Evolutionary conservation across 345 rosid genomes (phyloP).

Genomic region (Rhizophora mangle): DNA sequence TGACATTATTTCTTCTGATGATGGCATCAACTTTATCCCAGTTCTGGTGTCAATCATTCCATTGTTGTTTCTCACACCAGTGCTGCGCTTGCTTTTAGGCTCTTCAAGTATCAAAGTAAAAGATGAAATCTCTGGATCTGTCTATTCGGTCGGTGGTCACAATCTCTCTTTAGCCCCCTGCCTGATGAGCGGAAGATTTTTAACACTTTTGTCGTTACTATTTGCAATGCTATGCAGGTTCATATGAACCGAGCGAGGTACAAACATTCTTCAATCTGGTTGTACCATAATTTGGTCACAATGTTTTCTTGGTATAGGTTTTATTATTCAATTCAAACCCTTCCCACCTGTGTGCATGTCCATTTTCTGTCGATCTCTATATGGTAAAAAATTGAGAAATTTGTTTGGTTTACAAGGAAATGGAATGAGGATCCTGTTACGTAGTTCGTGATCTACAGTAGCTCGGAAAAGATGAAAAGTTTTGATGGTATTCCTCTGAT

Average conservation of each 20-base stretch:
- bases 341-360: neutral
- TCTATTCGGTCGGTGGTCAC: conserved; percentile 48
- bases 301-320: conserved; percentile 13
- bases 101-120: conserved; percentile 67
- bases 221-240: conserved; percentile 35
- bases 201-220: conserved; percentile 32
- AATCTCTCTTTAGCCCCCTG: conserved; percentile 41
- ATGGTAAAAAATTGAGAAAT: neutral
- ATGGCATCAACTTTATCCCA: neutral
- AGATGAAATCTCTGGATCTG: conserved; percentile 45
- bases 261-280: conserved; percentile 33
- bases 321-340: conserved; percentile 6
- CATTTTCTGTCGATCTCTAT: neutral
- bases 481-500: neutral
- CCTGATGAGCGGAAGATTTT: conserved; percentile 11
- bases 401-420: neutral
- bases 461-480: neutral
- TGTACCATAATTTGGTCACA: conserved; percentile 26
- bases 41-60: neutral
- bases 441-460: neutral
- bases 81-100: conserved; percentile 40
- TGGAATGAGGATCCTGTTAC: neutral
- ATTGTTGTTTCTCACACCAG: neutral
- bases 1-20: neutral
- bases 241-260: conserved; percentile 18